Percentiles rank a stretch among this genome's conserved stretches.
phyloP scores from a whole-genome alignment of 176 grass and related monocot species.

The Triticum monococcum region DNA sequence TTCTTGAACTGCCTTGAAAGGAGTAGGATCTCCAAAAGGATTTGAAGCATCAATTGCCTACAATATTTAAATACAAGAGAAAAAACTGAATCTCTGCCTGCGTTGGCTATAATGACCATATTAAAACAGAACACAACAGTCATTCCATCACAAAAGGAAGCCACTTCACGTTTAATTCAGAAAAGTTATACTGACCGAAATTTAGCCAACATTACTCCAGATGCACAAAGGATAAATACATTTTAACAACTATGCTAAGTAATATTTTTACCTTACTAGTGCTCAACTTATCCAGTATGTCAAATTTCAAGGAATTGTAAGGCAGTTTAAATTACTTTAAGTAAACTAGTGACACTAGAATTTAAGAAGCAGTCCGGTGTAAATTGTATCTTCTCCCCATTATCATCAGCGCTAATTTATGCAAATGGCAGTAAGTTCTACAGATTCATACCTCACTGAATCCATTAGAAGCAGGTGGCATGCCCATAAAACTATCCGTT shows the following conservation, averaged over 20 bases:
- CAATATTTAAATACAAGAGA: constrained; percentile 8
- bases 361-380: not conserved
- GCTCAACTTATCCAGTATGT: constrained; percentile 2
- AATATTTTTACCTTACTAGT: not conserved
- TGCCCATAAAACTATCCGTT: constrained; percentile 51
- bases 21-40: constrained; percentile 86
- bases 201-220: not conserved
- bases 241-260: not conserved
- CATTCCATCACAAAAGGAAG: not conserved
- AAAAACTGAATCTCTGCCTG: constrained; percentile 5
- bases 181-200: not conserved
- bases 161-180: constrained; percentile 14
- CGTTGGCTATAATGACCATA: not conserved
- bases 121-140: not conserved
- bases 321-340: not conserved
- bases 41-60: constrained; percentile 51
- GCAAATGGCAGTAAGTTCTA: not conserved
- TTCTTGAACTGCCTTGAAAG: constrained; percentile 74
- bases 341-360: not conserved
- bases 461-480: constrained; percentile 53
- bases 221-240: not conserved
- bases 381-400: not conserved
- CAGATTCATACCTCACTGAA: constrained; percentile 60
- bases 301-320: not conserved
- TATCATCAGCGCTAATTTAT: not conserved